A percentile compares a stretch with the other conserved stretches of the same genome.
Evolutionary conservation across 1,284 basidiomycete species (phyloP).

Genomic region (Sporisorium scitamineum): DNA sequence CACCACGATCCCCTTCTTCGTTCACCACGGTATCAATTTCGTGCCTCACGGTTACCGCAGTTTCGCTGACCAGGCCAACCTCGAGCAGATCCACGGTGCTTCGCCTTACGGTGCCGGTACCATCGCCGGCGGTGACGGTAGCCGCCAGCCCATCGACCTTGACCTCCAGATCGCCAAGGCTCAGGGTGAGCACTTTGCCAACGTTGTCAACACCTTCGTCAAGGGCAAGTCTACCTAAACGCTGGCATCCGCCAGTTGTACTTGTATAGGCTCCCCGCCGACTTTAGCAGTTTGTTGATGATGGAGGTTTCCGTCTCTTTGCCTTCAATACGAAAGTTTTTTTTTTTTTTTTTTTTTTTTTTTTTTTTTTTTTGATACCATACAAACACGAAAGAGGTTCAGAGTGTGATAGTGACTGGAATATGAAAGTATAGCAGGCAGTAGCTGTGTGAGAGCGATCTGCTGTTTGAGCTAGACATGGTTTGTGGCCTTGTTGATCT

Average conservation of each 20-base stretch:
- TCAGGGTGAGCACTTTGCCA: conserved; percentile 55
- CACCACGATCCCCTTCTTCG: conserved; percentile 60
- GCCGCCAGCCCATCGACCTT: conserved; percentile 39
- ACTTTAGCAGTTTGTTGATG: neutral
- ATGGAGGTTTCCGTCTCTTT: too few species aligned
- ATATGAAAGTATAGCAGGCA: neutral
- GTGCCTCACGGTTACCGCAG: conserved; percentile 48
- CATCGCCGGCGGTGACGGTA: conserved; percentile 54
- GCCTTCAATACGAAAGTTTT: neutral
- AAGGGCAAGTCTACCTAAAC: conserved; percentile 44
- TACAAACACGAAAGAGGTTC: neutral
- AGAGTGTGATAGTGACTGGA: neutral
- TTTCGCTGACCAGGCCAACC: conserved; percentile 33
- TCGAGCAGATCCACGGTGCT: conserved; percentile 45
- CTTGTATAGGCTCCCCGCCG: conserved; percentile 1
- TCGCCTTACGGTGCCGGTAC: conserved; percentile 57
- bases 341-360: too few species aligned
- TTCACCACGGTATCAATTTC: conserved; percentile 58
- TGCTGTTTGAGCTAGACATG: too few species aligned
- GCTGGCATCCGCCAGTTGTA: neutral
- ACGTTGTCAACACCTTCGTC: conserved; percentile 53
- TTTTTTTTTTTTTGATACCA: conserved; percentile 8
- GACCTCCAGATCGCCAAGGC: conserved; percentile 48
- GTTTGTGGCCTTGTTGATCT: too few species aligned
- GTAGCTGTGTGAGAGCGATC: too few species aligned